Base-by-base conservation (phyloP, 768 basidiomycete genomes). In the Holtermanniella nyarrowii region DNA sequence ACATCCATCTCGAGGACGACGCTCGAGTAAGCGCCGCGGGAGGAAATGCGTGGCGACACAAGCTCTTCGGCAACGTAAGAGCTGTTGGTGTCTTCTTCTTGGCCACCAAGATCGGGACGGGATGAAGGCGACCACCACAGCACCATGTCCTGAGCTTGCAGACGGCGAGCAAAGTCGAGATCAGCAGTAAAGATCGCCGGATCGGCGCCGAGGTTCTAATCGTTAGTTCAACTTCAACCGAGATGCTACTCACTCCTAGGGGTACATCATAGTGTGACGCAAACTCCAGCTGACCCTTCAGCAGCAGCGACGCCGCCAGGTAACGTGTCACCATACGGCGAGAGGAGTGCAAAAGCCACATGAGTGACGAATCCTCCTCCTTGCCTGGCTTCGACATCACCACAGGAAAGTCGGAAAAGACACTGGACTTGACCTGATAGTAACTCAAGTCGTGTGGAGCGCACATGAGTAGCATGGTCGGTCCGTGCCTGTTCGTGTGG, bases 51-150 rank as follows among this genome's bases (percentile, higher is more conserved):
- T 0, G 88, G 86, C 53, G 82, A 83, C 12, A 82, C 81, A 22
- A 88, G 74, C 42, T 91, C 89, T 48, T 76, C 75, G 53, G 88
- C 86, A 16, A 59, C 54, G 21, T 60, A 56, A 1, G 77, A 73
- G 0, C 82, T 79, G 43, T 83, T 77, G 48, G 78, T 79, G 70
- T 97, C 93, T 44, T 88, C 82, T 67, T 99, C 90, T 46, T 84
- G 79, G 3, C 95, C 95, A 26, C 95, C 95, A 0, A 97, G 77
- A 72, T 99, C 95, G 2, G 95, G 91, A 18, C 79, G 79, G 25
- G 87, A 82, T 3, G 83, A 80, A 1, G 84, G 78, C 7, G 95
- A 93, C 95, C 95, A 99, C 95, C 95, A 99, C 2, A 99, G 76
- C 2, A 96, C 76, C 63, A 87, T 82, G 62, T 97, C 95, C 56